Evolutionary conservation across 805 yeast species (phyloP).

Genomic region (Candida sakaeoensis): DNA sequence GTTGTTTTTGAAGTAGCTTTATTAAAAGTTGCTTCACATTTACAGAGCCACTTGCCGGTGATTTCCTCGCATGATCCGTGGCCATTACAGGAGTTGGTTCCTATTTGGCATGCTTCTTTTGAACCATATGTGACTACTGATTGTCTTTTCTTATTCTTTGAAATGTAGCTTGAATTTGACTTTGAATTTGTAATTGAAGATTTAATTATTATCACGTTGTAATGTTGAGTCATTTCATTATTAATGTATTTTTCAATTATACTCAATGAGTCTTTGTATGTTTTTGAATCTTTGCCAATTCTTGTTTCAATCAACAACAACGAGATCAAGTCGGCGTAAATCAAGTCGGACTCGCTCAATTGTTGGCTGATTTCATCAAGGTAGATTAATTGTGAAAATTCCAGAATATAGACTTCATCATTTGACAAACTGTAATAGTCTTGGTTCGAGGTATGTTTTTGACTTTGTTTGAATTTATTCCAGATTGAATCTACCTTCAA

Average conservation of each 20-base stretch:
- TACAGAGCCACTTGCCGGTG: constrained; percentile 47
- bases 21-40: constrained; percentile 44
- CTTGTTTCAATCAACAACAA: constrained; percentile 39
- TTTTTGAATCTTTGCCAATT: constrained; percentile 39
- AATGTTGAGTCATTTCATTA: constrained; percentile 15
- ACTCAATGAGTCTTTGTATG: constrained; percentile 37
- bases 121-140: constrained; percentile 15
- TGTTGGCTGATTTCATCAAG: constrained; percentile 24
- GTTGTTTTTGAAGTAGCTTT: constrained; percentile 43
- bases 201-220: constrained; percentile 29
- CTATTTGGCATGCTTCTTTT: constrained; percentile 44
- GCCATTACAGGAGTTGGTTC: constrained; percentile 48
- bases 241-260: constrained; percentile 28
- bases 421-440: constrained; percentile 28
- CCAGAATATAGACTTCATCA: constrained; percentile 47
- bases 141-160: constrained; percentile 1
- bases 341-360: constrained; percentile 15
- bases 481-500: constrained; percentile 34
- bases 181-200: constrained; percentile 4
- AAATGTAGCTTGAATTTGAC: constrained; percentile 1
- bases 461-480: constrained; percentile 23
- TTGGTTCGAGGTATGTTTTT: too few species aligned
- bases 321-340: constrained; percentile 41
- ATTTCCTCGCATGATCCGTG: constrained; percentile 47
- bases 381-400: constrained; percentile 45